Base-by-base conservation (phyloP, 1,284 basidiomycete species). In the Flammula alnicola region DNA sequence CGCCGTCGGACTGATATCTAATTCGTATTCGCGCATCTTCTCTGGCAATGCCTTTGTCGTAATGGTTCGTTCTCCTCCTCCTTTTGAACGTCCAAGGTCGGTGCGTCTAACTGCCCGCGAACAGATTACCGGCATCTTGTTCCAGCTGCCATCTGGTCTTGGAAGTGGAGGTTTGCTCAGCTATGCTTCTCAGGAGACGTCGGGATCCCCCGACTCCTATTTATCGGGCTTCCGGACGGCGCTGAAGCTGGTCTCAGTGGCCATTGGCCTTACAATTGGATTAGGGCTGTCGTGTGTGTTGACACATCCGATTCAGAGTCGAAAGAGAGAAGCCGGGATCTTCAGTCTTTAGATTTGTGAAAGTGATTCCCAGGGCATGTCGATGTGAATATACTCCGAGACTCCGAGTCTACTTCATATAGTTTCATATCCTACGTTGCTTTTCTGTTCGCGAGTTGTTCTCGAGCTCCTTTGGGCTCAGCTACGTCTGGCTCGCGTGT, bases 121-220 rank as follows among this genome's bases (percentile, higher is more conserved):
- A 14, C 57, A 86, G 83, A 84, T 88, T 54, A 88, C 86, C 0
- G 90, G 91, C 39, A 91, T 95, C 48, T 74, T 95, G 12, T 91
- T 94, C 70, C 93, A 95, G 71, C 79, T 95, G 1, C 93, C 92
- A 0, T 90, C 88, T 9, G 93, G 92, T 46, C 77, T 95, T n/a
- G 84, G 86, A 5, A 90, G 85, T 49, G 88, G 89, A 20, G 91
- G 93, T 29, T 78, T 95, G n/a, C 77, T 95, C 57, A 83, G 82
- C 55, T 92, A 90, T 63, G 87, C 82, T 5, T 77, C 78, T 39
- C 71, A 79, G 57, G 73, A 79, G 53, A 76, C 81, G 17, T 67
- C 75, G 3, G 80, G 76, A 2, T 74, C 75, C n/a, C 66, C 74
- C 14, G 71, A 70, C 0, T 77, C 81, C 3, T 88, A 88, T 63